Conservation (phyloP, 371 early-diverging fungal genomes). For the Saksenaea oblongispora region DNA sequence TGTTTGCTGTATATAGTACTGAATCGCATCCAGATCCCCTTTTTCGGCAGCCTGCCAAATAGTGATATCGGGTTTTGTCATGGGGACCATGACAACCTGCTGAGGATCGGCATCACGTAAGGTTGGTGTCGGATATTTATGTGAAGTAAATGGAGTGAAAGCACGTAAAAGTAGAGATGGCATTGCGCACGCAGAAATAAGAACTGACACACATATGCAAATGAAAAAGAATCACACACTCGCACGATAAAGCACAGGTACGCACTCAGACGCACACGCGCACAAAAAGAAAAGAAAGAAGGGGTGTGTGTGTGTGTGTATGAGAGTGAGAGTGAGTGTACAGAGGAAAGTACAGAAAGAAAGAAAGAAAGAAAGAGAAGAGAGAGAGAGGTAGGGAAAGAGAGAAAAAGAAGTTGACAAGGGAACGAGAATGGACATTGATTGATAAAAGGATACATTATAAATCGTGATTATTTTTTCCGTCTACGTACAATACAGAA, state of each 20-base stretch:
- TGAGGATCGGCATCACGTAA: neutral
- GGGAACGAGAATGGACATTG: too few relatives aligned
- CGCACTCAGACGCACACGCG: neutral
- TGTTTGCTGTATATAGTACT: constrained; percentile 19
- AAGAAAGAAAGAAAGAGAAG: neutral
- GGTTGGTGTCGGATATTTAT: constrained; percentile 2
- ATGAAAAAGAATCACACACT: neutral
- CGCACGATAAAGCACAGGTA: neutral
- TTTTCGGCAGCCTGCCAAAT: constrained; percentile 36
- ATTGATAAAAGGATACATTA: neutral
- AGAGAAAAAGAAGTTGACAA: neutral
- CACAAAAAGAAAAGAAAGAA: neutral
- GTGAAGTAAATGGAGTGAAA: constrained; percentile 2
- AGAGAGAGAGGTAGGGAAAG: neutral
- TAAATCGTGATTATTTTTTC: neutral
- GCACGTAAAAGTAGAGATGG: constrained; percentile 2
- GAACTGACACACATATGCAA: neutral
- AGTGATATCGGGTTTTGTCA: constrained; percentile 1
- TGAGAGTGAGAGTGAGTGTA: too few relatives aligned
- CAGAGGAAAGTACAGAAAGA: too few relatives aligned
- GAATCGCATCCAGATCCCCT: constrained; percentile 27
- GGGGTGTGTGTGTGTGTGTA: too few relatives aligned
- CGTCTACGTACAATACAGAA: neutral
- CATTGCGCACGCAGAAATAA: neutral
- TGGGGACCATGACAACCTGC: neutral